phyloP scores from a whole-genome alignment of 495 filamentous ascomycete species.

The Penicillium nucicola region DNA sequence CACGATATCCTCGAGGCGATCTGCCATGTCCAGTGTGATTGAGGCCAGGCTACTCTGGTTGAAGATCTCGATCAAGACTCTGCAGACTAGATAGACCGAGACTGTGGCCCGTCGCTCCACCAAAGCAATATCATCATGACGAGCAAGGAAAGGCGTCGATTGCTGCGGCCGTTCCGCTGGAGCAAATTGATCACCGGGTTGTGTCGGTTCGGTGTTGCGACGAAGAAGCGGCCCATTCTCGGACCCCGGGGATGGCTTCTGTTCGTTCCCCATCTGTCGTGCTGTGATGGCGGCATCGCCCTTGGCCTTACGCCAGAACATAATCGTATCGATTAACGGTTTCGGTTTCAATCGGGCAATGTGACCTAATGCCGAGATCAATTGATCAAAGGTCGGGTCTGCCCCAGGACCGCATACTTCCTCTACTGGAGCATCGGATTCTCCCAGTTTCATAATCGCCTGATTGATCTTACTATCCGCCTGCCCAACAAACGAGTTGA shows the following conservation, averaged over 20 bases:
- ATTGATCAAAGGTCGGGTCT: constrained; percentile 90
- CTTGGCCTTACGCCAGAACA: constrained; percentile 94
- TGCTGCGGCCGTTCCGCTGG: constrained; percentile 24
- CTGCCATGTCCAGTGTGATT: constrained; percentile 84
- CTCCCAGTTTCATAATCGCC: constrained; percentile 69
- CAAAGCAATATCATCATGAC: constrained; percentile 67
- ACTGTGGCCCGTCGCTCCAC: constrained; percentile 85
- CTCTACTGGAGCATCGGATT: constrained; percentile 79
- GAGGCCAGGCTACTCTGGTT: constrained; percentile 77
- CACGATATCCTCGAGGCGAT: constrained; percentile 88
- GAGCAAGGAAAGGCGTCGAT: constrained; percentile 42
- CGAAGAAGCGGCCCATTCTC: constrained; percentile 43
- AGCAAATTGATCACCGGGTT: constrained; percentile 26
- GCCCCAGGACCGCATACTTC: constrained; percentile 83
- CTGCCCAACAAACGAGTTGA: constrained; percentile 79
- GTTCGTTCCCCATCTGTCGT: constrained; percentile 57
- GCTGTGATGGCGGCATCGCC: constrained; percentile 74
- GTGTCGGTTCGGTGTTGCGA: constrained; percentile 54
- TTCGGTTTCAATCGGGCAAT: constrained; percentile 93
- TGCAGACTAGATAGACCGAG: constrained; percentile 91
- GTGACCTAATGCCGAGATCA: constrained; percentile 88
- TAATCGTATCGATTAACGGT: constrained; percentile 92
- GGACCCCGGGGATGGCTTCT: constrained; percentile 39
- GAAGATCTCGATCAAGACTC: constrained; percentile 91
- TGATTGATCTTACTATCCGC: constrained; percentile 92